Evolutionary conservation across 306 rosid species (phyloP), one percentile per base, ranked within the genome.

Genomic region (Medicago ruthenica): DNA sequence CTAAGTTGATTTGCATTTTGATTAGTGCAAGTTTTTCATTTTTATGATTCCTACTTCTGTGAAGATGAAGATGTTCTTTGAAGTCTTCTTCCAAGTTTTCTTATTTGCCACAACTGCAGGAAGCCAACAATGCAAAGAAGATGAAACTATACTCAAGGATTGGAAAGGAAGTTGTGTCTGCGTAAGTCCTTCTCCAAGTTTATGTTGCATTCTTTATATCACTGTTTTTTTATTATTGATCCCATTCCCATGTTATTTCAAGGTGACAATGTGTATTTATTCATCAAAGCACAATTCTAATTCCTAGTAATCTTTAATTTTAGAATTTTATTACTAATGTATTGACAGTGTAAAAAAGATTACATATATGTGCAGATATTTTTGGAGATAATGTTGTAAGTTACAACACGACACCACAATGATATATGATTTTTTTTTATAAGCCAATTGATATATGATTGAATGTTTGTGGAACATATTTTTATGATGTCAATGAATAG

Each of bases 101-200:
- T 21, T 58, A 58, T 58, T 58, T 22, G 16, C 64, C 64, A 22
- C 8, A 11, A 22, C 16, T 12, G 34, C 64, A 58, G 37, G 64
- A 58, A 22, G 64, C 64, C 64, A 14, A 58, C 5, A 58, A 58
- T 58, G 39, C 37, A 22, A 58, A 58, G 39, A 12, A 58, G 21
- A n/a, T 86, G 68, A 95, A 95, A 86, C 89, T 95, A 16, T 92
- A 84, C 75, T 78, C 89, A 12, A 87, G 88, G 87, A 90, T 92
- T 10, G 98, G 97, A 62, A 95, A 95, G 90, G 95, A 95, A 68
- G 96, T 90, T 59, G 91, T 95, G 57, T 92, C 96, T 57, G 96
- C 98, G 96, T 94, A 87, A 82, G 97, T 87, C 67, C 60, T 41
- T 79, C 71, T 60, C 57, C 45, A 7, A 37, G 9, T 61, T 15